Conservation (phyloP, 2,329 filamentous ascomycete genomes). For the Mariannaea elegans region DNA sequence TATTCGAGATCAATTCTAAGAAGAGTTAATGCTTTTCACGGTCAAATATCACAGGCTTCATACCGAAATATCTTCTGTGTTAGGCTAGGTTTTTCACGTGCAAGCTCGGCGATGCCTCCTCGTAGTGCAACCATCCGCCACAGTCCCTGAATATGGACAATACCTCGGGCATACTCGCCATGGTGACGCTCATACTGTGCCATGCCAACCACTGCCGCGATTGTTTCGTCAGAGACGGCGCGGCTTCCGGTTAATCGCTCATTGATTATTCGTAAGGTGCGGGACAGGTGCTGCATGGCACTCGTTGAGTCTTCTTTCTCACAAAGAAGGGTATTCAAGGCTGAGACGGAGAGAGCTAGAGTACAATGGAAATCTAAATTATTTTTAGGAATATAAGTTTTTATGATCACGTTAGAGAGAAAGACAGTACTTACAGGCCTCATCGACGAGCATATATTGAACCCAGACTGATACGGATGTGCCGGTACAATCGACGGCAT, state of each 20-base stretch:
- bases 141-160: slow-evolving; percentile 21
- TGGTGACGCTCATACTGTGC: slow-evolving; percentile 21
- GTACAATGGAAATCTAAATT: slow-evolving; percentile 19
- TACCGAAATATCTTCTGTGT: slow-evolving; percentile 23
- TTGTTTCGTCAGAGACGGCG: slow-evolving; percentile 18
- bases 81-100: background rate
- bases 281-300: slow-evolving; percentile 13
- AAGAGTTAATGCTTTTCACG: background rate
- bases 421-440: slow-evolving; percentile 19
- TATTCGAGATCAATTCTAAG: slow-evolving; percentile 21
- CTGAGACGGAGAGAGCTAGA: slow-evolving; percentile 10
- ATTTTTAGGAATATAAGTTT: background rate
- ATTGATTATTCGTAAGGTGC: slow-evolving; percentile 20
- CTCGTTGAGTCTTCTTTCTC: slow-evolving; percentile 1
- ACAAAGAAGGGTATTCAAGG: slow-evolving; percentile 2
- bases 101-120: slow-evolving; percentile 15
- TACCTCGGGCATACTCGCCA: slow-evolving; percentile 7
- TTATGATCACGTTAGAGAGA: background rate
- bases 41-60: background rate
- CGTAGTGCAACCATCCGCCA: slow-evolving; percentile 16
- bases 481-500: background rate
- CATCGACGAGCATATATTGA: slow-evolving; percentile 22
- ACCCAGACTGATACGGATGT: slow-evolving; percentile 16
- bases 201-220: slow-evolving; percentile 13
- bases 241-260: slow-evolving; percentile 9